Evolutionary conservation across 129 eudicot species (phyloP).

Genomic region (Flaveria bidentis): DNA sequence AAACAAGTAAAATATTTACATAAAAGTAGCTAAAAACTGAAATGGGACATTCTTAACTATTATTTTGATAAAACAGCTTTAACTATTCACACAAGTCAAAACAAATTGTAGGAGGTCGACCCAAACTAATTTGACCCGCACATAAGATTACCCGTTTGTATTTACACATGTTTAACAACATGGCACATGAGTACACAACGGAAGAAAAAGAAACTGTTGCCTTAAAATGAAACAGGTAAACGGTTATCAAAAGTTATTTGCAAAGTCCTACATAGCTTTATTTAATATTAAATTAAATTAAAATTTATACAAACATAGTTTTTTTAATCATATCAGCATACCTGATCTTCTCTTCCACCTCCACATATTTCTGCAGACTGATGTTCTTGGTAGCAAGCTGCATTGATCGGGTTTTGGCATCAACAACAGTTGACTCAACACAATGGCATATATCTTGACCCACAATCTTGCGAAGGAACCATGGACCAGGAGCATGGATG

Average conservation of each 20-base stretch:
- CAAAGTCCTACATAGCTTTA: neutral
- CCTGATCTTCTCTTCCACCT: conserved; percentile 89
- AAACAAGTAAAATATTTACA: neutral
- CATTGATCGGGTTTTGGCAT: conserved; percentile 79
- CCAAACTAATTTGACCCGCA: neutral
- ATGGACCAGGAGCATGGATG: conserved; percentile 91
- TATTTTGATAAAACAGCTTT: neutral
- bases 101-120: neutral
- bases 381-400: conserved; percentile 84
- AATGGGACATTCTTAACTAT: neutral
- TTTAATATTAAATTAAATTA: neutral
- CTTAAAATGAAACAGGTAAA: neutral
- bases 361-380: conserved; percentile 79
- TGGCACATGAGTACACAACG: neutral
- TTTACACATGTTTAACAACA: neutral
- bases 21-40: neutral
- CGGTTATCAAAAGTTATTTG: neutral
- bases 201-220: neutral
- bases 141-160: neutral
- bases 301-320: neutral
- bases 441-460: conserved; percentile 96
- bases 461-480: conserved; percentile 77
- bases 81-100: neutral
- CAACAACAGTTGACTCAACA: conserved; percentile 87
- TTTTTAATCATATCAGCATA: conserved; percentile 31